Base-by-base conservation (phyloP, 2,329 filamentous ascomycete genomes). In the Rachicladosporium sp. region DNA sequence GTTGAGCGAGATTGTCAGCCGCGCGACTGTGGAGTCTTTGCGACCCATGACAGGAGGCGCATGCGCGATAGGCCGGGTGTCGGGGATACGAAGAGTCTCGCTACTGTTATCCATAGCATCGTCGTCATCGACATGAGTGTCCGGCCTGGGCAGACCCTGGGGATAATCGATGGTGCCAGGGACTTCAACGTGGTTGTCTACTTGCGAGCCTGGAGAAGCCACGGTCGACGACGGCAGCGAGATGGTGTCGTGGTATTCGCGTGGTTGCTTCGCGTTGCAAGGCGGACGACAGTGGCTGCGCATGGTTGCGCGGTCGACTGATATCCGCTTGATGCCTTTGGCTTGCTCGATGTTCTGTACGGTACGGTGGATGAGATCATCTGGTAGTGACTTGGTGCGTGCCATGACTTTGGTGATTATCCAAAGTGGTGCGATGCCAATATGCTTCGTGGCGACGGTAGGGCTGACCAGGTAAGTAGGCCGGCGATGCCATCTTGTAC, bases 301-400 rank as follows among this genome's bases (percentile, higher is more conserved):
- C 15, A 19, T 30, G 27, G 38, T 13, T 23, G 27, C 30, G 9
- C 33, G n/a, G 13, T 33, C 30, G 13, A 30, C 23, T 8, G 19
- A 10, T 2, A 11, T 9, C 13, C 21, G 34, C 19, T 10, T 1
- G 12, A 3, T 10, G 5, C 30, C 30, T 30, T 30, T 21, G 5
- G 31, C 39, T 37, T 37, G 39, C 23, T 41, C 31, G 34, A 41
- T 12, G 21, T 41, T 41, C 21, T 27, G 34, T 15, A 41, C 8
- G 4, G 39, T 41, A 10, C 39, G 39, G 6, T 10, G 9, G 19
- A 41, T 31, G 21, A 41, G 15, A 10, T 10, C 12, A 13, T 12
- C 15, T 10, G 9, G 7, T 10, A 11, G 10, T 19, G 36, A 10
- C 10, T 3, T n/a, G 3, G 21, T 23, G 11, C 34, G 39, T 29